These are phyloP conservation scores for Sporodiniella umbellata DNA, from an alignment of 371 early-diverging fungal species.

Conservation along the genomic window DNA sequence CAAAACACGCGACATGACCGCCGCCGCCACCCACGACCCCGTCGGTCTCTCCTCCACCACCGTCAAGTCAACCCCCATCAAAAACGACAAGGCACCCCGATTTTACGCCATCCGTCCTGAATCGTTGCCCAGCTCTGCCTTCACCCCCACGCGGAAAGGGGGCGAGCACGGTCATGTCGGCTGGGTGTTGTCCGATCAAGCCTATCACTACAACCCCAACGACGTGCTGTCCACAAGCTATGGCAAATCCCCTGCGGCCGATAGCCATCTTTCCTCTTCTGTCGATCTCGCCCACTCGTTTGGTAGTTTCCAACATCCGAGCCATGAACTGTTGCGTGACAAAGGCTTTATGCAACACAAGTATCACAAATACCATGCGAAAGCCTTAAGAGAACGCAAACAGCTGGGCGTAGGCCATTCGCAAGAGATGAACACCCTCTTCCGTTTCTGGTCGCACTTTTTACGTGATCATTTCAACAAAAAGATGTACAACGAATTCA, in stretches of 20 bases:
- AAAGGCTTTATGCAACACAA: slow-evolving; percentile 96
- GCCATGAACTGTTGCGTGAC: slow-evolving; percentile 89
- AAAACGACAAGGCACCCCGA: slow-evolving; percentile 51
- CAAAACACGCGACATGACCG: slow-evolving; percentile 17
- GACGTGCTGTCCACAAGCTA: slow-evolving; percentile 42
- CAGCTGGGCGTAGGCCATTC: slow-evolving; percentile 85
- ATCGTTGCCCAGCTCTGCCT: slow-evolving; percentile 49
- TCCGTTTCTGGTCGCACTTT: slow-evolving; percentile 98
- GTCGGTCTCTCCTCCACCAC: slow-evolving; percentile 20
- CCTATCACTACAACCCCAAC: slow-evolving; percentile 49
- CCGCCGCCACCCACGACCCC: slow-evolving; percentile 17
- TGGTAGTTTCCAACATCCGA: slow-evolving; percentile 89
- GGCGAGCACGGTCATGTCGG: slow-evolving; percentile 83
- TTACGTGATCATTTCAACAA: slow-evolving; percentile 92
- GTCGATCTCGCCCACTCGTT: slow-evolving; percentile 64
- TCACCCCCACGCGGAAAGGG: slow-evolving; percentile 51
- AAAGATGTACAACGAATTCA: slow-evolving; percentile 93
- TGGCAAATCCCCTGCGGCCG: slow-evolving; percentile 37
- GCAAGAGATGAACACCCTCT: slow-evolving; percentile 97
- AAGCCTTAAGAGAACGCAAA: slow-evolving; percentile 92
- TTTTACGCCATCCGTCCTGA: slow-evolving; percentile 64
- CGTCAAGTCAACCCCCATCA: slow-evolving; percentile 24
- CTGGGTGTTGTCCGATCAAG: slow-evolving; percentile 72
- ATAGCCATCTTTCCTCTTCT: slow-evolving; percentile 32
- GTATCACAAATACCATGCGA: slow-evolving; percentile 91